Conservation (phyloP, 805 yeast genomes). For the Candida verbasci region DNA sequence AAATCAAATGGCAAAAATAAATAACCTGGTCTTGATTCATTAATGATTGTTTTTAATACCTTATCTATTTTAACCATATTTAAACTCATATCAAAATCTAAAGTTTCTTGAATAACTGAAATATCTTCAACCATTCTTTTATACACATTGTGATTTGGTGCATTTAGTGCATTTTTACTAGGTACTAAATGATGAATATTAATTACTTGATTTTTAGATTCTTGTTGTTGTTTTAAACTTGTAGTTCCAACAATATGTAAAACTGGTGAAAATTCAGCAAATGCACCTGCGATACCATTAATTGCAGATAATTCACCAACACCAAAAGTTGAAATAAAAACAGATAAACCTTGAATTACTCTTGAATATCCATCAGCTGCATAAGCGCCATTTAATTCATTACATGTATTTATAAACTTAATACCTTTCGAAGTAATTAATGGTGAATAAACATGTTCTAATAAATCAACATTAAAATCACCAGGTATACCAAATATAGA, state of each 20-base stretch:
- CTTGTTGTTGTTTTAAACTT: slow-evolving; percentile 18
- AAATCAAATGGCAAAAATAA: slow-evolving; percentile 73
- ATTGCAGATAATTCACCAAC: slow-evolving; percentile 87
- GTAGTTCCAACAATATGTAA: slow-evolving; percentile 80
- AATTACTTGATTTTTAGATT: slow-evolving; percentile 17
- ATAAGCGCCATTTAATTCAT: slow-evolving; percentile 86
- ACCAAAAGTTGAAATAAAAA: slow-evolving; percentile 70
- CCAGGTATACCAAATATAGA: slow-evolving; percentile 79
- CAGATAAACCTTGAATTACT: slow-evolving; percentile 55
- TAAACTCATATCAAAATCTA: slow-evolving; percentile 31
- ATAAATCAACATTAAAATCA: slow-evolving; percentile 61
- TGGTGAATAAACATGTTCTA: slow-evolving; percentile 61
- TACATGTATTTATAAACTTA: slow-evolving; percentile 81
- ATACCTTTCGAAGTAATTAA: slow-evolving; percentile 33
- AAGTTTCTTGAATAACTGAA: slow-evolving; percentile 45
- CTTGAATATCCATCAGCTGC: slow-evolving; percentile 87
- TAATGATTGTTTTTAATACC: slow-evolving; percentile 53
- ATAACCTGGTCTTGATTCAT: slow-evolving; percentile 74
- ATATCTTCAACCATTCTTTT: slow-evolving; percentile 56
- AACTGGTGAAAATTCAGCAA: slow-evolving; percentile 75
- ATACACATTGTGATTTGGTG: slow-evolving; percentile 66
- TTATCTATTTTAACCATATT: slow-evolving; percentile 58
- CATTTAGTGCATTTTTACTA: slow-evolving; percentile 37
- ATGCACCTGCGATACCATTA: slow-evolving; percentile 79
- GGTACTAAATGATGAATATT: slow-evolving; percentile 61